Percentiles rank a stretch among this genome's conserved stretches.
These are phyloP conservation scores for Exophiala dermatitidis DNA, from an alignment of 2,329 filamentous ascomycete species.

Conservation along the genomic window DNA sequence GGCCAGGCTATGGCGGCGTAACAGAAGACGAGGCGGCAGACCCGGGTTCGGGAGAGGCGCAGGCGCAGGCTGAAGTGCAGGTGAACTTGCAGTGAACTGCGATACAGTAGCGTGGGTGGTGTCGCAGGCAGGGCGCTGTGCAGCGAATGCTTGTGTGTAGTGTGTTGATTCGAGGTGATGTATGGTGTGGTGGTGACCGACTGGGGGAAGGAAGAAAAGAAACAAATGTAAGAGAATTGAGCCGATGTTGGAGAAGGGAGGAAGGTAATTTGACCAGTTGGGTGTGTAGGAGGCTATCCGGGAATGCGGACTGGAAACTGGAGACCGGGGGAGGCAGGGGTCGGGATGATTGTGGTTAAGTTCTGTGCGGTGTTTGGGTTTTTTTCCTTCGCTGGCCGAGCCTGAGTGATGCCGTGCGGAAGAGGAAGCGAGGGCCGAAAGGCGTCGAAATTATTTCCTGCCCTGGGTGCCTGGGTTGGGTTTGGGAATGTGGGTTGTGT, in stretches of 20 bases:
- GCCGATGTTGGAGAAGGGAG: background rate
- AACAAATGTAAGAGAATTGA: background rate
- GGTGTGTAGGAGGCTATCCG: slow-evolving; percentile 16
- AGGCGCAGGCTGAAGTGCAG: slow-evolving; percentile 16
- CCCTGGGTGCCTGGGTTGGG: background rate
- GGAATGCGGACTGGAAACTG: slow-evolving; percentile 22
- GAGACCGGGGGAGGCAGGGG: slow-evolving; percentile 22
- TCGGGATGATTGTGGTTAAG: slow-evolving; percentile 2
- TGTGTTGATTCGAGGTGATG: background rate
- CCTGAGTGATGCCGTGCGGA: slow-evolving; percentile 7
- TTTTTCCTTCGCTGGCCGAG: slow-evolving; percentile 5
- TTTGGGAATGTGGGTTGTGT: slow-evolving; percentile 7
- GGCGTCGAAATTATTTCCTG: slow-evolving; percentile 1
- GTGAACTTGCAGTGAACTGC: slow-evolving; percentile 8
- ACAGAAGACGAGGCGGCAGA: slow-evolving; percentile 14
- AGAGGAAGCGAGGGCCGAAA: slow-evolving; percentile 7
- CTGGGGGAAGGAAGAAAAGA: slow-evolving; percentile 3
- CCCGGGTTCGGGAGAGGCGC: slow-evolving; percentile 20
- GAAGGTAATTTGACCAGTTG: slow-evolving; percentile 1
- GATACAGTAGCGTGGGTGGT: slow-evolving; percentile 8
- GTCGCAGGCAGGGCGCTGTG: background rate
- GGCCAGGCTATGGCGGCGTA: slow-evolving; percentile 11
- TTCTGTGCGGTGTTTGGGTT: slow-evolving; percentile 1
- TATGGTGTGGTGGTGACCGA: slow-evolving; percentile 4
- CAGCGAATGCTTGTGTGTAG: background rate